Evolutionary conservation across 345 rosid genomes (phyloP).

Genomic region (Syzygium aqueum): DNA sequence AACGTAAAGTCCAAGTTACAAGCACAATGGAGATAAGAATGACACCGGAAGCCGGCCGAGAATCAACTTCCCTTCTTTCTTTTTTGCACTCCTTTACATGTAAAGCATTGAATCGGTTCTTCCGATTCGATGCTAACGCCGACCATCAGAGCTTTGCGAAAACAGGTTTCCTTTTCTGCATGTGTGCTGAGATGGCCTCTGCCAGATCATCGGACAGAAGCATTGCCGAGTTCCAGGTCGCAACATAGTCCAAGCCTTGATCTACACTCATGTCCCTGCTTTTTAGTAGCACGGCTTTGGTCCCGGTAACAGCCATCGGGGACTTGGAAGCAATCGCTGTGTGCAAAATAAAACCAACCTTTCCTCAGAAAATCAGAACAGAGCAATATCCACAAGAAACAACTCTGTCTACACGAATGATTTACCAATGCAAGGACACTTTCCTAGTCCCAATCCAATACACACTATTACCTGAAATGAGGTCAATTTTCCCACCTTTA

Average conservation of each 20-base stretch:
- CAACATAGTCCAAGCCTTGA: conserved; percentile 81
- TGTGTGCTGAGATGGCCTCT: conserved; percentile 49
- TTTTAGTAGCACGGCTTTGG: conserved; percentile 60
- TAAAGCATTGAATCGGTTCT: background rate
- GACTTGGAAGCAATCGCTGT: conserved; percentile 69
- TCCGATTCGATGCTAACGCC: background rate
- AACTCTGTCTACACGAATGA: background rate
- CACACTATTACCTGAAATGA: background rate
- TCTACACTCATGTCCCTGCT: conserved; percentile 66
- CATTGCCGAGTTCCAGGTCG: conserved; percentile 83
- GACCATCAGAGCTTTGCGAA: conserved; percentile 56
- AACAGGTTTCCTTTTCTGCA: conserved; percentile 44
- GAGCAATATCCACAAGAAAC: background rate
- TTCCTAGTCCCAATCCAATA: background rate
- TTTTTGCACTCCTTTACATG: background rate
- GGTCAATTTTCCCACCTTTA: background rate
- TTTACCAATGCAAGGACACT: background rate
- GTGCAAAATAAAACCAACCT: background rate
- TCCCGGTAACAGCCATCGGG: conserved; percentile 69
- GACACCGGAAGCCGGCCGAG: background rate
- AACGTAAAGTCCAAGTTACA: background rate
- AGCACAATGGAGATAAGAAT: background rate
- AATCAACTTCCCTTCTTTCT: background rate
- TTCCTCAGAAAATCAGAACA: background rate
- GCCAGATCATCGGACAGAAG: conserved; percentile 55